Evolutionary conservation across 305 asterid genomes (phyloP), one percentile per base, ranked within the genome.

Genomic region (Withania somnifera): DNA sequence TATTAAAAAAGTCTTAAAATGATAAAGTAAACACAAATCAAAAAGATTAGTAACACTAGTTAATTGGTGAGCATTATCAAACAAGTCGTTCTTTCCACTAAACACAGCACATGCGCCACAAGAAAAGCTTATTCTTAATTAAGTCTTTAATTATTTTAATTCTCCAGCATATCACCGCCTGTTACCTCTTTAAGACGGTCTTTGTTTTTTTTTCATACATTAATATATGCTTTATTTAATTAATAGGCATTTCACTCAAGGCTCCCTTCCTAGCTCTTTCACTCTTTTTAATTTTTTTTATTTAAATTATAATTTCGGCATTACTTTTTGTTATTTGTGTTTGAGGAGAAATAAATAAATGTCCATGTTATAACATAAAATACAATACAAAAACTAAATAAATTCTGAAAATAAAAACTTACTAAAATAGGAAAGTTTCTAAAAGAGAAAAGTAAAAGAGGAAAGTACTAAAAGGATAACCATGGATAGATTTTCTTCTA

Each of bases 191-290:
- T 40, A 81, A 71, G 60, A 53, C 40, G 7, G 38, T 82, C 45
- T 51, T 77, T 83, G 60, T 77, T 63, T 50, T 36, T 77, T 83
- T 36, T 36, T 28, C 36, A 64, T 24, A 28, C 51, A n/a, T 66
- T 1, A 34, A 60, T 13, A 26, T 11, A 26, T 30, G 45, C 8
- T 45, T 71, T 47, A 73, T 47, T 66, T 17, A 66, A 17, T 73
- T 26, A 73, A 50, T 24, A 47, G 60, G 17, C 57, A 63, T n/a
- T 82, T 26, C 47, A 85, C 83, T 80, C 87, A 79, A 85, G 81
- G 82, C 40, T 11, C 73, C 40, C 60, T 52, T 36, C 45, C 61
- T 47, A 7, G 61, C 11, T 73, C 60, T 73, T 73, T 73, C 79
- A 73, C 79, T 47, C 26, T 73, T 24, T 20, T 11, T 5, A 9